Evolutionary conservation across 768 basidiomycete species (phyloP).

Genomic region (Podaxis sp.): DNA sequence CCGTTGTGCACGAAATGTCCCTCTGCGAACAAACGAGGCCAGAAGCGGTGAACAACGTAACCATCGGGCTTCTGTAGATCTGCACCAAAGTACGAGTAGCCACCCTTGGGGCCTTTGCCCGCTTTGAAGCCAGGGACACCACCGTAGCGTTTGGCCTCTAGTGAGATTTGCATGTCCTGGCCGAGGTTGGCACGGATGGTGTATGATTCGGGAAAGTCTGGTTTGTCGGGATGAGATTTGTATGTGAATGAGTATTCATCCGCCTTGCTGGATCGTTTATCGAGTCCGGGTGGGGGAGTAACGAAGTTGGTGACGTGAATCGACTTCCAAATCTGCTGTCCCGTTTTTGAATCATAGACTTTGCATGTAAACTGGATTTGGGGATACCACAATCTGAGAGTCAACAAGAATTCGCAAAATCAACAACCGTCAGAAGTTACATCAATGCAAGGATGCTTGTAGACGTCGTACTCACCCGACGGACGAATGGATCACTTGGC

Average conservation of each 20-base stretch:
- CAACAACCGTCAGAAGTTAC: conserved; percentile 16
- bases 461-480: conserved; percentile 67
- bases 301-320: conserved; percentile 81
- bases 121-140: conserved; percentile 87
- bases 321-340: conserved; percentile 80
- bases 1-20: conserved; percentile 74
- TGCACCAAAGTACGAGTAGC: conserved; percentile 84
- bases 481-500: conserved; percentile 85
- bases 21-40: conserved; percentile 64
- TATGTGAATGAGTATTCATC: conserved; percentile 80
- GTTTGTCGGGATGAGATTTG: conserved; percentile 48
- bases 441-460: neutral
- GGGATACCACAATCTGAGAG: conserved; percentile 82
- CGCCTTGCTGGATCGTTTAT: conserved; percentile 84
- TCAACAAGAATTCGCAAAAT: conserved; percentile 1
- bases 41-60: conserved; percentile 89
- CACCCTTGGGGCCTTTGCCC: conserved; percentile 85
- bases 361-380: conserved; percentile 95
- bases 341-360: conserved; percentile 74
- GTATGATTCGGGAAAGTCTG: conserved; percentile 75
- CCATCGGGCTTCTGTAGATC: conserved; percentile 72
- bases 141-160: conserved; percentile 70
- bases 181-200: conserved; percentile 77
- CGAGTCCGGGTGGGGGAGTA: conserved; percentile 70
- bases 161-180: conserved; percentile 75